Evolutionary conservation across 768 basidiomycete genomes (phyloP), one percentile per base, ranked within the genome.

Genomic region (Saitozyma sp.): DNA sequence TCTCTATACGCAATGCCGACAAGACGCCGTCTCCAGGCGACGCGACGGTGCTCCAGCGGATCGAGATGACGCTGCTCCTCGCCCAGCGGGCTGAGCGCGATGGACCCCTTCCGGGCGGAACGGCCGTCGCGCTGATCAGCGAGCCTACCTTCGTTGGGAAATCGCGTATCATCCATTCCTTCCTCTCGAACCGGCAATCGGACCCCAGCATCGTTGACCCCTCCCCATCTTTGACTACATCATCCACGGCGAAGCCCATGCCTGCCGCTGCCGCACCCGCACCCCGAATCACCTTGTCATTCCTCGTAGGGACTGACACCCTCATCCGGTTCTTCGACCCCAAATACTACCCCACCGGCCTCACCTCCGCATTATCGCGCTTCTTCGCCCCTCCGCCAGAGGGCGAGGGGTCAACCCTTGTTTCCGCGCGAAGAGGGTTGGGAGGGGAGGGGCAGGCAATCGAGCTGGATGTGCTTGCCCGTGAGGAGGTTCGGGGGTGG

Each of bases 81-180:
- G 84, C 88, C 0, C 69, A 82, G 42, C 13, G 13, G 45, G 56
- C 78, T 61, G 51, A 67, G 52, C 19, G 19, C 17, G 54, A 55
- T 7, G 48, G 45, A 7, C 88, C 89, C 61, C 41, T 54, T 20
- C 49, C 54, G 14, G 61, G 61, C 29, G 61, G 61, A 16, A 82
- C 89, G 42, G 92, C 90, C 0, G 84, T 95, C 8, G 94, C 85
- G 8, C 84, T 93, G 67, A 85, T 91, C 63, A 86, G 92, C 75
- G 90, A 92, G 71, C 91, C 93, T 10, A 91, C 88, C 0, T 96
- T 97, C 77, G 89, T 90, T 29, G 86, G 87, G 16, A 97, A 97
- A 80, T 88, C 89, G 13, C 78, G 76, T 10, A 79, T 82, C 48
- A 80, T 95, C 38, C 84, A 83, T 53, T 69, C 72, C 8, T 87